Base-by-base conservation (phyloP, 305 asterid species). In the Solanum hybrid region DNA sequence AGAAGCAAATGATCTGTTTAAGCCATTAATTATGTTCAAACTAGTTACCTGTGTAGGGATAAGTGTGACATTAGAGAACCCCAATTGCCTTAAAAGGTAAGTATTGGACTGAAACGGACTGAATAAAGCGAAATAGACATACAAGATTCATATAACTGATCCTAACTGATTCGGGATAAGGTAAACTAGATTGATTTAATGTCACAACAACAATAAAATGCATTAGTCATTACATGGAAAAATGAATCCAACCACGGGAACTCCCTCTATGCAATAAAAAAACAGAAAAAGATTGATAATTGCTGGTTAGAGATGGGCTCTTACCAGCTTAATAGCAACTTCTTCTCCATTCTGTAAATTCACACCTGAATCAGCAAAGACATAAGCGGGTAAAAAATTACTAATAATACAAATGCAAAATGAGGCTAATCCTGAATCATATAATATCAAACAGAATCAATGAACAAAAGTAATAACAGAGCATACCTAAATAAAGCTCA, bases 271-370 rank as follows among this genome's bases (percentile, higher is more conserved):
- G 60, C 86, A 81, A 24, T 10, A 81, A 9, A 81, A 38, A 12
- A 79, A 0, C 86, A 80, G 66, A 69, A 40, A 40, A 27, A 81
- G 38, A 45, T 40, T 40, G 71, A 81, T 29, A 12, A 81, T 42
- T 81, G 37, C 10, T 42, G 36, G 17, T 15, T 9, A n/a, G 15
- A 35, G 35, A 76, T 26, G 17, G 7, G 75, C 86, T 26, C 92
- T 84, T 93, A 97, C 99, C 96, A 95, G 94, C 95, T 96, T 96
- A 88, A 97, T 90, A 84, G 96, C 99, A 24, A 96, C 98, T 96
- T 97, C 99, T 92, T 97, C 99, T 91, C 99, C 99, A 92, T 90
- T 97, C 92, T 96, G 97, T 92, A 95, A 86, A 91, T 95, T 95
- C 88, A 96, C 98, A 92, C 99, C 99, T 97, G 90, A 87, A 92